These are phyloP conservation scores for Casuarina equisetifolia DNA, from an alignment of 306 rosid species.

Conservation along the genomic window DNA sequence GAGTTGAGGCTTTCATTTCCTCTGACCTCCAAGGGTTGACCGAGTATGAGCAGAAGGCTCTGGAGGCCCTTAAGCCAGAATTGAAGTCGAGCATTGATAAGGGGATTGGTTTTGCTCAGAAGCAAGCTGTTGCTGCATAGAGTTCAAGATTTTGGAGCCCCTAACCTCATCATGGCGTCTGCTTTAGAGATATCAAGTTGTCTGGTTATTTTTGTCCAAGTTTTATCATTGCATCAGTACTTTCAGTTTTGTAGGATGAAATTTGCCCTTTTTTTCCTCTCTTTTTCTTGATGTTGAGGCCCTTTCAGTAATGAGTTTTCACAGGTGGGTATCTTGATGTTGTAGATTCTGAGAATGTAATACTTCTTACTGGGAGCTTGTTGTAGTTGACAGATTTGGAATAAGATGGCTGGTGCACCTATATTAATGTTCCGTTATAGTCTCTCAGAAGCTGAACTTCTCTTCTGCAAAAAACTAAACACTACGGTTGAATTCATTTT, in stretches of 20 bases:
- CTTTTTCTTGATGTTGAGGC: conserved; percentile 31
- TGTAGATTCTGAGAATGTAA: conserved; percentile 40
- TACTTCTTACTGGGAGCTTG: conserved; percentile 8
- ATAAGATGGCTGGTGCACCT: conserved; percentile 37
- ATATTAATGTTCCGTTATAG: neutral
- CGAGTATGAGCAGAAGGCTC: conserved; percentile 84
- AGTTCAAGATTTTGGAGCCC: conserved; percentile 16
- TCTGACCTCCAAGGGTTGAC: conserved; percentile 88
- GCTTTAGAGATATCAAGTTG: conserved; percentile 26
- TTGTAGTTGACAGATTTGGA: conserved; percentile 37
- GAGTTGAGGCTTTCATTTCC: conserved; percentile 75
- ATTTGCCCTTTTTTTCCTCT: conserved; percentile 2
- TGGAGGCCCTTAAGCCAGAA: conserved; percentile 92
- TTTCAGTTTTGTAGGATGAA: conserved; percentile 49
- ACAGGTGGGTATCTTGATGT: conserved; percentile 27
- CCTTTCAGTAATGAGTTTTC: conserved; percentile 30
- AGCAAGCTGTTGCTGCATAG: conserved; percentile 64
- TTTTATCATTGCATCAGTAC: conserved; percentile 34
- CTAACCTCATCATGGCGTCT: conserved; percentile 15
- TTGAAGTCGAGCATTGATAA: conserved; percentile 94
- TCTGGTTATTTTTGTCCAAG: conserved; percentile 27
- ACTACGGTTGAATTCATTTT: neutral
- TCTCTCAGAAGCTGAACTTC: neutral
- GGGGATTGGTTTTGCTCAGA: conserved; percentile 80
- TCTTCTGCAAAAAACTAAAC: too few relatives aligned